Evolutionary conservation across 495 filamentous ascomycete species (phyloP).

Genomic region (Barbatosphaeria neglecta): DNA sequence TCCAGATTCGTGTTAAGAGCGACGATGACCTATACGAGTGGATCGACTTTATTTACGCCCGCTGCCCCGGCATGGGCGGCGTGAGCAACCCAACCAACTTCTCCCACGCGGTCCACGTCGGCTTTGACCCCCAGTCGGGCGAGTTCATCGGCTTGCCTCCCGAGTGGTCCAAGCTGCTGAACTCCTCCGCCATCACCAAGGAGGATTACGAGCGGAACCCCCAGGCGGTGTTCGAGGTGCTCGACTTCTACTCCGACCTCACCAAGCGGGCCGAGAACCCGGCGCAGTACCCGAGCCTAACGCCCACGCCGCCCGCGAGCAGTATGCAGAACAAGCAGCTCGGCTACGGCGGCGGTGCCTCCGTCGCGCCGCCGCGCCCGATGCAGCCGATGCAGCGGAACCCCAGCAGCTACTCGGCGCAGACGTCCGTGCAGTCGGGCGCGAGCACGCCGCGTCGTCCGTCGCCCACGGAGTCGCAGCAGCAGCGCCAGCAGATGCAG

Average conservation of each 20-base stretch:
- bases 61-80: constrained; percentile 93
- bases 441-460: constrained; percentile 21
- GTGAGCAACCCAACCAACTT: constrained; percentile 98
- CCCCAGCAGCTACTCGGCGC: constrained; percentile 26
- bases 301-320: constrained; percentile 50
- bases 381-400: constrained; percentile 47
- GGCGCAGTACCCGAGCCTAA: constrained; percentile 58
- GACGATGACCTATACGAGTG: constrained; percentile 97
- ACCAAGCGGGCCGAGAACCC: constrained; percentile 77
- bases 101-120: constrained; percentile 90
- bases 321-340: constrained; percentile 54
- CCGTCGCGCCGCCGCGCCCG: constrained; percentile 71
- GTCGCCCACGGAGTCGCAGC: constrained; percentile 26
- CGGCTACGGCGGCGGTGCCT: constrained; percentile 49
- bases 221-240: constrained; percentile 93
- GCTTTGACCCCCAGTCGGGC: constrained; percentile 87
- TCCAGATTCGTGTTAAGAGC: constrained; percentile 80
- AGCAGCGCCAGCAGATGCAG: constrained; percentile 35
- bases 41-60: constrained; percentile 94
- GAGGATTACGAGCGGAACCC: constrained; percentile 97
- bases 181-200: constrained; percentile 90
- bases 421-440: constrained; percentile 12
- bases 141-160: constrained; percentile 86
- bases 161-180: constrained; percentile 94
- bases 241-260: constrained; percentile 96